Percentiles rank a stretch among this genome's conserved stretches.
phyloP scores from a whole-genome alignment of 495 filamentous ascomycete genomes.

The Penicillium paradoxum region DNA sequence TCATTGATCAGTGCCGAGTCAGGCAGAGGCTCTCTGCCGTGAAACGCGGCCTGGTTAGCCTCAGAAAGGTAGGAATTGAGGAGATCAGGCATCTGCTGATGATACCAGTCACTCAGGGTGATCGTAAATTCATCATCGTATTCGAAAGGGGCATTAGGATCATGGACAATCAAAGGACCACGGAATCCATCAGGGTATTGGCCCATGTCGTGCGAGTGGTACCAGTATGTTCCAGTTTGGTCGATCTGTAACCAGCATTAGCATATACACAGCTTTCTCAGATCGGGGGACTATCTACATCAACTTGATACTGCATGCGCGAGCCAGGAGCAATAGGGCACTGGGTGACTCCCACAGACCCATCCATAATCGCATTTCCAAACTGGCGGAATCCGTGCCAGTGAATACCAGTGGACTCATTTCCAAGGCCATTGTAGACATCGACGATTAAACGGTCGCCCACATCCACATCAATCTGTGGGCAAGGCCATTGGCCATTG shows the following conservation, averaged over 20 bases:
- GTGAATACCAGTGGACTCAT: constrained; percentile 66
- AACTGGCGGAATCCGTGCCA: constrained; percentile 66
- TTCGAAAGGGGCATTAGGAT: constrained; percentile 58
- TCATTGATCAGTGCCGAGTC: constrained; percentile 68
- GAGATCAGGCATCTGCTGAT: constrained; percentile 53
- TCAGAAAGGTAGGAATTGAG: constrained; percentile 49
- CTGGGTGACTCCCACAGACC: constrained; percentile 56
- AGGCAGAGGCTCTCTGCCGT: constrained; percentile 59
- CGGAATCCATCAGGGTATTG: constrained; percentile 80
- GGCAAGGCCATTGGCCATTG: constrained; percentile 76
- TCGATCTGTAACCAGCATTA: constrained; percentile 48
- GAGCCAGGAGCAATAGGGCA: constrained; percentile 60
- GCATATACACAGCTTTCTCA: not conserved
- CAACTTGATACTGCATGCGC: constrained; percentile 66
- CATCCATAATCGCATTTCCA: constrained; percentile 59
- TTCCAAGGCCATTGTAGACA: constrained; percentile 67
- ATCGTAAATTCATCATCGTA: constrained; percentile 65
- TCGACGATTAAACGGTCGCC: constrained; percentile 73
- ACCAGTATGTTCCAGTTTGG: constrained; percentile 82
- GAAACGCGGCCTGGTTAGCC: constrained; percentile 40
- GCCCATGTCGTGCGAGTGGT: constrained; percentile 66
- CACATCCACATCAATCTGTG: constrained; percentile 59
- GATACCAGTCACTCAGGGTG: constrained; percentile 65
- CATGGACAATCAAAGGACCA: constrained; percentile 68
- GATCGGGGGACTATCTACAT: constrained; percentile 47